Percentiles rank a stretch among this genome's conserved stretches.
Evolutionary conservation across 495 filamentous ascomycete species (phyloP).

Genomic region (Hypoxylon intermedium): DNA sequence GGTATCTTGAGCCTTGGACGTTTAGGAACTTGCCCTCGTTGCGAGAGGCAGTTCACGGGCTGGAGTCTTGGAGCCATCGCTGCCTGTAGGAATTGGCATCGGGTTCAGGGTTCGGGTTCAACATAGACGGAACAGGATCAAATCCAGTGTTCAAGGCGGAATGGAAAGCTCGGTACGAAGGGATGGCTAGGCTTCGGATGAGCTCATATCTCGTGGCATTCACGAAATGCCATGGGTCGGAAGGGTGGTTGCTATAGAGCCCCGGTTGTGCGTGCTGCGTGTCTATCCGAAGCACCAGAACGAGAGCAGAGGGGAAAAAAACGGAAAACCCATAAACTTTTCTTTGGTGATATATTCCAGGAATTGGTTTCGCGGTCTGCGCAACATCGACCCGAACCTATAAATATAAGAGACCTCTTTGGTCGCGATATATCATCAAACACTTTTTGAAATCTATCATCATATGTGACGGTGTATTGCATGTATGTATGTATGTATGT

Average conservation of each 20-base stretch:
- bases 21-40: constrained; percentile 13
- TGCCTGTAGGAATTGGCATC: constrained; percentile 24
- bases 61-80: constrained; percentile 16
- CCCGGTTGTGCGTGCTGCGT: not conserved
- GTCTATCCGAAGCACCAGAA: not conserved
- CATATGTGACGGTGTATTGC: not conserved
- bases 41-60: constrained; percentile 1
- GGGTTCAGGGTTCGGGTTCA: constrained; percentile 35
- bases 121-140: constrained; percentile 32
- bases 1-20: constrained; percentile 20
- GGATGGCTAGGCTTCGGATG: constrained; percentile 12
- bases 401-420: constrained; percentile 35
- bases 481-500: too few relatives aligned
- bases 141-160: constrained; percentile 29
- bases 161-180: constrained; percentile 20
- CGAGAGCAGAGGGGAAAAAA: not conserved
- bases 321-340: constrained; percentile 34
- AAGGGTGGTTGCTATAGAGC: not conserved
- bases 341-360: constrained; percentile 40
- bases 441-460: not conserved
- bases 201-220: constrained; percentile 8
- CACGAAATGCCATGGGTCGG: constrained; percentile 17
- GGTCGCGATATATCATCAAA: constrained; percentile 42
- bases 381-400: constrained; percentile 20
- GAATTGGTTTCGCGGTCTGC: constrained; percentile 13